phyloP scores from a whole-genome alignment of 1,284 basidiomycete species.

The Fomitopsis pinicola region DNA sequence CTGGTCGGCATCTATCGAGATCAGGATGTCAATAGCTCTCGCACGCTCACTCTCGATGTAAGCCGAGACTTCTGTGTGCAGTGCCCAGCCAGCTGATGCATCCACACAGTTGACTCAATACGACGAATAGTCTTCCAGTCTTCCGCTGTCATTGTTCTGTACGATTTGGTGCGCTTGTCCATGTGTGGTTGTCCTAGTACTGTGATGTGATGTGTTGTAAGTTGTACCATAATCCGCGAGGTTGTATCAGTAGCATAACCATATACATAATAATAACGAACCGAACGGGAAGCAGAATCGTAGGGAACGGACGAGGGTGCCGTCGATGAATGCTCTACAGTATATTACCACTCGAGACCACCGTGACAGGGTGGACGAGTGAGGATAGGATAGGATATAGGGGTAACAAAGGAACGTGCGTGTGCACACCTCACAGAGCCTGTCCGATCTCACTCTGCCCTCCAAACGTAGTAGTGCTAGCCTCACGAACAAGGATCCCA shows the following conservation, averaged over 20 bases:
- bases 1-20: conserved; percentile 94
- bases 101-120: conserved; percentile 38
- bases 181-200: background rate
- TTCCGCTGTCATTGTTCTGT: background rate
- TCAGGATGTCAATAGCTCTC: conserved; percentile 89
- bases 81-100: conserved; percentile 1
- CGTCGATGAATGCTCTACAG: conserved; percentile 1
- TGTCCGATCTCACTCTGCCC: conserved; percentile 23
- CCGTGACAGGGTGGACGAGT: background rate
- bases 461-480: conserved; percentile 24
- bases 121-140: conserved; percentile 19
- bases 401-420: background rate
- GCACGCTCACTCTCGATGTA: conserved; percentile 87
- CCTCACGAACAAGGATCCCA: conserved; percentile 17
- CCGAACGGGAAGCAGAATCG: conserved; percentile 2
- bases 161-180: background rate
- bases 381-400: background rate
- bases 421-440: conserved; percentile 16
- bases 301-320: background rate
- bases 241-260: conserved; percentile 4
- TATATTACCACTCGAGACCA: background rate
- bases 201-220: background rate
- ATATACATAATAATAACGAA: conserved; percentile 6
- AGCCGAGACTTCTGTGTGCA: conserved; percentile 29
- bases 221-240: background rate